Conservation (phyloP, 768 basidiomycete genomes). For the Russula sp. region DNA sequence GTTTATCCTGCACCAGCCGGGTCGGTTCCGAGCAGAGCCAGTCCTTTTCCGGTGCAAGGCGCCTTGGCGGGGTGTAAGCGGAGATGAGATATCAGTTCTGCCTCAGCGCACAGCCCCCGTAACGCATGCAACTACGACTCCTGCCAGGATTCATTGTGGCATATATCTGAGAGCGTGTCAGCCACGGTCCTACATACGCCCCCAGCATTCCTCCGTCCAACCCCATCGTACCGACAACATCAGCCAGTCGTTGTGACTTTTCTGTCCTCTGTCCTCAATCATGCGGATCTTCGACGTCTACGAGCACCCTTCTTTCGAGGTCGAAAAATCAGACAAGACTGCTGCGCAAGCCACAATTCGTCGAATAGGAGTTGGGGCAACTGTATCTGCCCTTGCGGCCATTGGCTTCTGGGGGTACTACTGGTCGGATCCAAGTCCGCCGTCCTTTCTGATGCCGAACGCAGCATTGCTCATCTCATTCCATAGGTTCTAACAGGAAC, state of each 20-base stretch:
- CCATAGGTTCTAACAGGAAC: neutral
- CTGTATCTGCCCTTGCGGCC: slow-evolving; percentile 13
- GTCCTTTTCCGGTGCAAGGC: too few species aligned
- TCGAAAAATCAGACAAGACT: slow-evolving; percentile 8
- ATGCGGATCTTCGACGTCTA: slow-evolving; percentile 22
- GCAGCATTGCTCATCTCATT: neutral
- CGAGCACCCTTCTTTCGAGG: slow-evolving; percentile 22
- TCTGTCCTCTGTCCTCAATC: neutral
- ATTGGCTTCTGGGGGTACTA: slow-evolving; percentile 18
- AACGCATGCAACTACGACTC: neutral
- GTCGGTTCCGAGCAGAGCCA: too few species aligned
- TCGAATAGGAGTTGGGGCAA: slow-evolving; percentile 17
- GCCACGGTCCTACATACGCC: neutral
- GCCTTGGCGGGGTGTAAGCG: too few species aligned
- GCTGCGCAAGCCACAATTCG: slow-evolving; percentile 4
- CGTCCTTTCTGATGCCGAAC: neutral
- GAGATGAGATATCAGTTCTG: too few species aligned
- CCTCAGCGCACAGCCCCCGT: too few species aligned
- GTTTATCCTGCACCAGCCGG: too few species aligned
- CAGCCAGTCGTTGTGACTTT: neutral
- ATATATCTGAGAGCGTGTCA: neutral
- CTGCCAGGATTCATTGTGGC: neutral
- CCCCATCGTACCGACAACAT: neutral
- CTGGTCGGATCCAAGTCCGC: slow-evolving; percentile 15
- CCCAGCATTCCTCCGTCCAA: neutral